Conservation (phyloP, 352 stramenopile genomes). For the Phytophthora pini region DNA sequence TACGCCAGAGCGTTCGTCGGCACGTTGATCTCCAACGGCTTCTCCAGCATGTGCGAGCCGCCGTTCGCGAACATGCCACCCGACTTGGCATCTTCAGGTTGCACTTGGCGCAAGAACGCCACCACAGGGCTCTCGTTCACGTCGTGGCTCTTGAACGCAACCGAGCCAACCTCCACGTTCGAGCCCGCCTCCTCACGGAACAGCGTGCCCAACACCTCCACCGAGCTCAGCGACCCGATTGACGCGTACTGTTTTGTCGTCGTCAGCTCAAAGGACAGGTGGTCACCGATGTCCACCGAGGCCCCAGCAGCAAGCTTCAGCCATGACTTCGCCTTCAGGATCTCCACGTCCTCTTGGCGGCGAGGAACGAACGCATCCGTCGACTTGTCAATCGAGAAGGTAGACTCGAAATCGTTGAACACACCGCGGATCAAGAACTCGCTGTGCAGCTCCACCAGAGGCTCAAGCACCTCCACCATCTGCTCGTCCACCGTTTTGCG, state of each 20-base stretch:
- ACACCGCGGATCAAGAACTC: slow-evolving; percentile 88
- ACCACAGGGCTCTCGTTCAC: slow-evolving; percentile 59
- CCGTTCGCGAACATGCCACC: slow-evolving; percentile 50
- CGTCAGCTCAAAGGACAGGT: slow-evolving; percentile 54
- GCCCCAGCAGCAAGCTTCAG: slow-evolving; percentile 41
- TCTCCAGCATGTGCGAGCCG: slow-evolving; percentile 73
- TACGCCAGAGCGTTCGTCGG: slow-evolving; percentile 72
- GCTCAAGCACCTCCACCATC: slow-evolving; percentile 66
- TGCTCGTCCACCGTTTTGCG: slow-evolving; percentile 55
- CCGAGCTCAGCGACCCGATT: slow-evolving; percentile 40
- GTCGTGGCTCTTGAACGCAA: slow-evolving; percentile 45
- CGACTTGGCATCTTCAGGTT: no score
- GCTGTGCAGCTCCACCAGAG: slow-evolving; percentile 77
- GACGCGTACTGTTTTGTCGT: slow-evolving; percentile 62
- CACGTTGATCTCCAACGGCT: slow-evolving; percentile 71
- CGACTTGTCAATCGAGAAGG: slow-evolving; percentile 68
- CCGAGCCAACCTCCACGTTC: slow-evolving; percentile 38
- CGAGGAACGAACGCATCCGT: slow-evolving; percentile 48
- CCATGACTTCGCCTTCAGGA: slow-evolving; percentile 76
- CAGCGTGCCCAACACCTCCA: slow-evolving; percentile 61
- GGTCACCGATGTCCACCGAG: slow-evolving; percentile 49
- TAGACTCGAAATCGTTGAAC: slow-evolving; percentile 78
- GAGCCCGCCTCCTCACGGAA: slow-evolving; percentile 47
- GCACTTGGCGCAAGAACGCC: slow-evolving; percentile 42
- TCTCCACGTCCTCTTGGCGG: slow-evolving; percentile 53